These are phyloP conservation scores for Pseudocohnilembus persalinus DNA, from an alignment of 169 alveolate genomes.

Conservation along the genomic window DNA sequence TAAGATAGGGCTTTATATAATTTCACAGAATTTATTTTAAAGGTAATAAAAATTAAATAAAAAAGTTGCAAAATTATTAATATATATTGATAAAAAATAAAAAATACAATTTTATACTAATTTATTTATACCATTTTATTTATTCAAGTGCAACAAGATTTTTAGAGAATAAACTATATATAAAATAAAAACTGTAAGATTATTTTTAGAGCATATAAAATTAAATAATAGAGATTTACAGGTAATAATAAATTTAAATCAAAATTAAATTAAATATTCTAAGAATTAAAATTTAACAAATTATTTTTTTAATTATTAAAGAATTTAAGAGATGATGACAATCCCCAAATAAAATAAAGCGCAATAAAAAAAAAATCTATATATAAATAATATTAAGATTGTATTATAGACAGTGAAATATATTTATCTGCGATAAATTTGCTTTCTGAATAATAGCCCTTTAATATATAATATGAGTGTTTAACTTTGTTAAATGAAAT, in stretches of 20 bases:
- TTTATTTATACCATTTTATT: no score
- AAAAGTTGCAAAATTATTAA: no score
- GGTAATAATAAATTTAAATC: background rate
- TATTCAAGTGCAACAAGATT: background rate
- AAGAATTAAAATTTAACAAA: background rate
- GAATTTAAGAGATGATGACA: background rate
- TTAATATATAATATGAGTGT: constrained; percentile 2
- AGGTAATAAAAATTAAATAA: background rate
- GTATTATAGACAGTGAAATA: no score
- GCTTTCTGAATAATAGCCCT: background rate
- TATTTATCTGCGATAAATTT: background rate
- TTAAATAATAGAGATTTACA: background rate
- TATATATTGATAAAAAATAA: no score
- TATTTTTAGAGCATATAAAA: background rate
- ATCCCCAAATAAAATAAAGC: background rate
- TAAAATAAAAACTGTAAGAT: background rate
- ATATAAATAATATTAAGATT: no score
- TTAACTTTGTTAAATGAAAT: constrained; percentile 5
- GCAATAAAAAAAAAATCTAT: background rate
- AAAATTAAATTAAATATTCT: no score
- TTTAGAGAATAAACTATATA: background rate
- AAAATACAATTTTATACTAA: no score
- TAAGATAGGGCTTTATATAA: no score
- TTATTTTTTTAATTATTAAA: no score
- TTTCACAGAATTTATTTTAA: background rate